Conservation (phyloP, 108 stramenopile genomes). For the Nitzschia sp. region DNA sequence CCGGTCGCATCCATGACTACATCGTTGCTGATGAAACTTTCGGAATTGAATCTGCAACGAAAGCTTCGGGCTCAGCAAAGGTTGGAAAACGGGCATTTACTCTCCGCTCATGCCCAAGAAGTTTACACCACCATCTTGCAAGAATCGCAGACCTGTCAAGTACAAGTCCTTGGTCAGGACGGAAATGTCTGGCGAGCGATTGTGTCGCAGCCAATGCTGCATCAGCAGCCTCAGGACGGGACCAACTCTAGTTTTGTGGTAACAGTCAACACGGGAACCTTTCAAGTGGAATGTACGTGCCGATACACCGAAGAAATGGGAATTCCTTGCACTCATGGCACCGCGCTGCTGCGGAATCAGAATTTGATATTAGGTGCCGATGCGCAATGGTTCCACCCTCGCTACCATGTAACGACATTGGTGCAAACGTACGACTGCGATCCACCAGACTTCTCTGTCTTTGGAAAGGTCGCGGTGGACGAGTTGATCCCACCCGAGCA, state of each 20-base stretch:
- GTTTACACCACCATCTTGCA: not conserved
- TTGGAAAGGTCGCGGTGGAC: not conserved
- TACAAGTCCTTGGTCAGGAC: not conserved
- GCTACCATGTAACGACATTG: not conserved
- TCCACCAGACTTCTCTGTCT: not conserved
- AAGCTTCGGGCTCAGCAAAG: not conserved
- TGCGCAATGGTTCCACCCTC: not conserved
- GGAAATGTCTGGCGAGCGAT: not conserved
- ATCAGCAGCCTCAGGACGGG: not conserved
- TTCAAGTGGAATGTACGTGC: not conserved
- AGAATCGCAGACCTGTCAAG: not conserved
- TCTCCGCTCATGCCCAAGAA: not conserved
- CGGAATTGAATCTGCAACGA: not conserved
- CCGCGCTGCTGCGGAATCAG: not conserved
- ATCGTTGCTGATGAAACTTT: not conserved
- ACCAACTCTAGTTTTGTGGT: not conserved
- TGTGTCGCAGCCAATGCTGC: not conserved
- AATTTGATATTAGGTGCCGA: not conserved
- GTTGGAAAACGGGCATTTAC: not conserved
- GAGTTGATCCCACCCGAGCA: not conserved
- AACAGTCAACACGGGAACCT: not conserved
- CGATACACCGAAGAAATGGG: not conserved
- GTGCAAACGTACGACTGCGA: not conserved
- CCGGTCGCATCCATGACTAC: not conserved
- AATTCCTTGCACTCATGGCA: not conserved